Evolutionary conservation across 257 asterid genomes (phyloP), one percentile per base, ranked within the genome.

Genomic region (Solanum rostratum): DNA sequence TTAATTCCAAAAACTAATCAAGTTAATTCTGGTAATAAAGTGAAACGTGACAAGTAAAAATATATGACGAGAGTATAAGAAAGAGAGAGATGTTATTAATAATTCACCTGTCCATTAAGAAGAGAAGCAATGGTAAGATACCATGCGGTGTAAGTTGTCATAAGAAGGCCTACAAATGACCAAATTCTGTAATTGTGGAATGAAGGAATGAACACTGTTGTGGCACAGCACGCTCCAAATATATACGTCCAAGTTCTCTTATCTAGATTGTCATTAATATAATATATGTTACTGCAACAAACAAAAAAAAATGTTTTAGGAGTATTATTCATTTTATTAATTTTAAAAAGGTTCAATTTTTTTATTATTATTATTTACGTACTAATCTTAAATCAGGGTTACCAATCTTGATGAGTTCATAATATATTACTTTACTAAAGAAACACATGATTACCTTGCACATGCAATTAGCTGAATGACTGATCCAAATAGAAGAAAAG

Each of bases 381-480:
- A 39, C 30, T 11, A 19, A 70, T 37, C 8, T 70, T 4, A 70
- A 39, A 70, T 1, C 79, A 39, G 2, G 52, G 79, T 11, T 18
- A 33, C 76, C 49, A 39, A 39, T 37, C 79, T 70, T 39, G 79
- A 70, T 70, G 29, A 66, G 30, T 66, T 66, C 22, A 66, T 30
- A 15, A 30, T 41, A 69, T n/a, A 24, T n/a, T 69, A 59, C 15
- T 59, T n/a, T 10, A 10, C 20, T 71, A 37, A 20, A 49, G 22
- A 22, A 45, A 13, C 39, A 43, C 7, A 73, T 73, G 41, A 62
- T 60, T 89, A 95, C 98, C 98, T 95, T 88, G 98, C 98, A 91
- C 98, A 93, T 86, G 98, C 98, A 87, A 93, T 95, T 87, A 95
- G 92, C 88, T 95, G 98, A 90, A 95, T 95, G 68, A 95, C 98